Evolutionary conservation across 192 early-diverging fungal species (phyloP).

Genomic region (Backusella psychrophila): DNA sequence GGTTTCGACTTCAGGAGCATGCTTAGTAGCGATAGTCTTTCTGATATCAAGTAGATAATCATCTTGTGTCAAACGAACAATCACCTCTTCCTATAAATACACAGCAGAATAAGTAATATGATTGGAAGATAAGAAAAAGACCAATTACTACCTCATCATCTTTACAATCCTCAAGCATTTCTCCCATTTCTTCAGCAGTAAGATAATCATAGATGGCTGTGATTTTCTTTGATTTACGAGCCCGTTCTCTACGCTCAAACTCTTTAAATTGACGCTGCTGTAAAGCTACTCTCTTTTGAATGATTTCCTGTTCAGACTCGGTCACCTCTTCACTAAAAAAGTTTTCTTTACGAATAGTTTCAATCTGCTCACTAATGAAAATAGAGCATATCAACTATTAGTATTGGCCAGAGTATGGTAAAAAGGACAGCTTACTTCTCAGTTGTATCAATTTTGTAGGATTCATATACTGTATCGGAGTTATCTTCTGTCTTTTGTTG

Average conservation of each 20-base stretch:
- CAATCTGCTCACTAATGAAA: conserved; percentile 61
- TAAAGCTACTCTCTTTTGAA: conserved; percentile 85
- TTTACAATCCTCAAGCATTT: conserved; percentile 73
- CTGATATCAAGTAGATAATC: conserved; percentile 72
- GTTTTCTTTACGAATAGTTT: conserved; percentile 78
- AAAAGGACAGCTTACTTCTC: conserved; percentile 6
- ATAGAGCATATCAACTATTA: background rate
- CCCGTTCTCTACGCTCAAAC: conserved; percentile 79
- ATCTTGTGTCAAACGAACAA: conserved; percentile 76
- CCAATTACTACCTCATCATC: conserved; percentile 68
- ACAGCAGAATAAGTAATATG: background rate
- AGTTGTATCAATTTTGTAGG: conserved; percentile 12
- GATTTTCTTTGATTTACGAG: conserved; percentile 78
- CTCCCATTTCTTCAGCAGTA: conserved; percentile 80
- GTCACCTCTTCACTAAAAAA: conserved; percentile 92
- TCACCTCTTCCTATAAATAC: conserved; percentile 69
- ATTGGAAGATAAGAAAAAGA: background rate
- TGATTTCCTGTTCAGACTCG: conserved; percentile 85
- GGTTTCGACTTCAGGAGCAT: conserved; percentile 47
- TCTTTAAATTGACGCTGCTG: conserved; percentile 90
- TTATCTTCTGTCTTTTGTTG: conserved; percentile 13
- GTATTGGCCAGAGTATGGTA: background rate
- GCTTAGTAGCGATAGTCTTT: conserved; percentile 64
- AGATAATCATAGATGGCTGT: conserved; percentile 76
- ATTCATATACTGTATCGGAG: conserved; percentile 7